These are phyloP conservation scores for Talaromyces proteolyticus DNA, from an alignment of 495 filamentous ascomycete genomes.

Conservation along the genomic window DNA sequence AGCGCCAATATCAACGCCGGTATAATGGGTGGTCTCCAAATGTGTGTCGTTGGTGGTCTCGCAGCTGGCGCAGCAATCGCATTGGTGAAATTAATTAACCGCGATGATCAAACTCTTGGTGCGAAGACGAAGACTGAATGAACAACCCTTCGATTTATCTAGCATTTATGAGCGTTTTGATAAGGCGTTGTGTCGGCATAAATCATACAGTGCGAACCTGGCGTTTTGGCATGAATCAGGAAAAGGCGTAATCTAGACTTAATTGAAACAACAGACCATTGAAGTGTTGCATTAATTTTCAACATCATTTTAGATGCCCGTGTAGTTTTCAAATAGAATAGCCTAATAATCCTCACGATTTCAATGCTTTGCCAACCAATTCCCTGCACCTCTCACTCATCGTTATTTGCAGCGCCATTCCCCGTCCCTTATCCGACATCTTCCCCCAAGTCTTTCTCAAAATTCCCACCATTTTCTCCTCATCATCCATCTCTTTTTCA, in stretches of 20 bases:
- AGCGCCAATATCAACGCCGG: constrained; percentile 34
- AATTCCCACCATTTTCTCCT: constrained; percentile 70
- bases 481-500: constrained; percentile 52
- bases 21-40: constrained; percentile 50
- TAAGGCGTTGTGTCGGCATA: neutral
- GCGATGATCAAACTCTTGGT: constrained; percentile 5
- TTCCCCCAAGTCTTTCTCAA: constrained; percentile 80
- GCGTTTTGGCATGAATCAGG: no score
- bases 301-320: no score
- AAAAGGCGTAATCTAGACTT: no score
- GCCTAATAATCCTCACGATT: neutral
- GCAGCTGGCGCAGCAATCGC: constrained; percentile 61
- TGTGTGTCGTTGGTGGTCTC: constrained; percentile 60
- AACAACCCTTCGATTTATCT: neutral
- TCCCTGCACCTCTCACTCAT: constrained; percentile 52
- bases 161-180: neutral
- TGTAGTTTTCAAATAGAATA: neutral
- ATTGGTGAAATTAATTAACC: constrained; percentile 45
- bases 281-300: no score
- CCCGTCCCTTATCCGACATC: constrained; percentile 63
- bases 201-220: no score
- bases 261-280: no score
- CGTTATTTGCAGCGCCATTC: constrained; percentile 59
- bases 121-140: neutral
- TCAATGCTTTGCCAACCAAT: constrained; percentile 61